Percentiles rank a stretch among this genome's conserved stretches.
These are phyloP conservation scores for Boechera retrofracta DNA, from an alignment of 345 rosid genomes.

Conservation along the genomic window DNA sequence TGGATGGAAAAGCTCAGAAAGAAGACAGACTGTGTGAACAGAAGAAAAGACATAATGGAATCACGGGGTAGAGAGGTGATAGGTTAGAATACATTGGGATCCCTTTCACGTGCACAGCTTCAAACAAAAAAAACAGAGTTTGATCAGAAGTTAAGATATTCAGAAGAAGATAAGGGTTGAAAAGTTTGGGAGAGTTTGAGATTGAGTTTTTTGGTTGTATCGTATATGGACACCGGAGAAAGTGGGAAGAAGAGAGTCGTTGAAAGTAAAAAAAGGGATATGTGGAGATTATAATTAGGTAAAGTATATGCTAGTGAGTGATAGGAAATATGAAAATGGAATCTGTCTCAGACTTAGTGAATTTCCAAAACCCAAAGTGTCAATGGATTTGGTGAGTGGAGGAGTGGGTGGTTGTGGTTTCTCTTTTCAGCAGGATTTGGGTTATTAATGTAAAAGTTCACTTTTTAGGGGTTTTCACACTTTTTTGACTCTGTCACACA, in stretches of 20 bases:
- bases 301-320: constrained; percentile 32
- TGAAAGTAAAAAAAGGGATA: constrained; percentile 13
- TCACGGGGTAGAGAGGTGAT: constrained; percentile 45
- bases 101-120: constrained; percentile 42
- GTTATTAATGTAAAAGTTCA: constrained; percentile 16
- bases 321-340: constrained; percentile 30
- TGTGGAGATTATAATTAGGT: constrained; percentile 35
- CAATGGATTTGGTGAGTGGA: constrained; percentile 51
- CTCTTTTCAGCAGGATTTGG: constrained; percentile 36
- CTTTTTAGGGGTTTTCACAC: constrained; percentile 33
- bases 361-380: constrained; percentile 31
- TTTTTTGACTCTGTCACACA: constrained; percentile 32
- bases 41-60: constrained; percentile 44
- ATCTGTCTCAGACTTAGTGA: constrained; percentile 39
- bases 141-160: constrained; percentile 23
- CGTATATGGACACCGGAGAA: constrained; percentile 14
- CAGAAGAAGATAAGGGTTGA: constrained; percentile 35
- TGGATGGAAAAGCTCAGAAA: constrained; percentile 16
- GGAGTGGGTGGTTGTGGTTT: constrained; percentile 47
- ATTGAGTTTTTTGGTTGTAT: constrained; percentile 43
- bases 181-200: constrained; percentile 19
- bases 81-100: constrained; percentile 40
- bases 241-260: constrained; percentile 39
- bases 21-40: constrained; percentile 38
- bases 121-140: constrained; percentile 26